phyloP scores from a whole-genome alignment of 805 yeast species.

The Cyberlindnera nakhonratchasimensis region DNA sequence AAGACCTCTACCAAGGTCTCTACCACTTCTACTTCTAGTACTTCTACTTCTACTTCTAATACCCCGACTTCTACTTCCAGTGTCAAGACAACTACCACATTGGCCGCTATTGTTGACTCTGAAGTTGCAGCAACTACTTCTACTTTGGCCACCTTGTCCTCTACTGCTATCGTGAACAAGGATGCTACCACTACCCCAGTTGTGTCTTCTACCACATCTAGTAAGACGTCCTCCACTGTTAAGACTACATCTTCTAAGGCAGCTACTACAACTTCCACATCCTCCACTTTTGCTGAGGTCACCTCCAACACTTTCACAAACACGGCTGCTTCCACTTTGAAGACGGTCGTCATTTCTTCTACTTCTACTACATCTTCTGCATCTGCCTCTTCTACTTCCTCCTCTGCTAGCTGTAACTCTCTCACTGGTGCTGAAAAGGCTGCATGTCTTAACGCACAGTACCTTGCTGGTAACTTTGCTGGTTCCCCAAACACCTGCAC shows the following conservation, averaged over 20 bases:
- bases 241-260: too few relatives aligned
- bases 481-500: constrained; percentile 42
- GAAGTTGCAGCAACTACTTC: neutral
- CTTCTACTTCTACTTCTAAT: constrained; percentile 10
- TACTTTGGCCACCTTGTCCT: too few relatives aligned
- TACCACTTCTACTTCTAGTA: constrained; percentile 6
- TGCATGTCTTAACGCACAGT: constrained; percentile 42
- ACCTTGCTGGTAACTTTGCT: constrained; percentile 38
- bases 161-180: neutral
- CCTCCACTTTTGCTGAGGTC: constrained; percentile 7
- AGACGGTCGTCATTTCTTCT: constrained; percentile 12
- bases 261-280: constrained; percentile 1
- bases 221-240: neutral
- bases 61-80: constrained; percentile 6
- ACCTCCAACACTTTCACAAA: constrained; percentile 12
- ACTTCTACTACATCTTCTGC: constrained; percentile 5
- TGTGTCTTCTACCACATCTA: neutral
- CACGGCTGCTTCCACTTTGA: constrained; percentile 10
- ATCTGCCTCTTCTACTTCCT: constrained; percentile 5
- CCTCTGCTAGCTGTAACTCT: constrained; percentile 31
- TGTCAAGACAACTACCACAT: constrained; percentile 7
- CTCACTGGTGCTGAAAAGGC: constrained; percentile 40
- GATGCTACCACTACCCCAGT: neutral
- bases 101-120: constrained; percentile 3
- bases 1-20: constrained; percentile 1